phyloP scores from a whole-genome alignment of 2,329 filamentous ascomycete species.

The Aciculosporium take region DNA sequence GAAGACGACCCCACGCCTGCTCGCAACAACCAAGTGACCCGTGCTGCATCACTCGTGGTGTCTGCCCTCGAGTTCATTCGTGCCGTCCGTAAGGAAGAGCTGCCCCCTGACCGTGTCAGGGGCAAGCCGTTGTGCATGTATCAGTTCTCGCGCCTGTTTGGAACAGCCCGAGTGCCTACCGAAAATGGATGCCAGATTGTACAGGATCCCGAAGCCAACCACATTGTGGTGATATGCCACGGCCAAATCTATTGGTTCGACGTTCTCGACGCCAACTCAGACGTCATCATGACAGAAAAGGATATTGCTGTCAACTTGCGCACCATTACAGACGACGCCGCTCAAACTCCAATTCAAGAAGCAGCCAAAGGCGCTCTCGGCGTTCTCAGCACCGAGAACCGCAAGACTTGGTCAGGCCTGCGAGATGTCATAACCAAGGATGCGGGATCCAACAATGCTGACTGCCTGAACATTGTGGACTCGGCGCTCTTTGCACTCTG shows the following conservation, averaged over 20 bases:
- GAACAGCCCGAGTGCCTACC: slow-evolving; percentile 85
- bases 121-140: slow-evolving; percentile 92
- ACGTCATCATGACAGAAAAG: slow-evolving; percentile 93
- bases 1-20: slow-evolving; percentile 96
- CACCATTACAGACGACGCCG: slow-evolving; percentile 81
- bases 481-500: slow-evolving; percentile 86
- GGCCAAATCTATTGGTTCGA: slow-evolving; percentile 99
- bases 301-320: slow-evolving; percentile 84
- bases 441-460: slow-evolving; percentile 81
- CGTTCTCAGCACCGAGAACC: slow-evolving; percentile 88
- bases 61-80: slow-evolving; percentile 86
- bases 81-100: slow-evolving; percentile 81
- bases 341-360: slow-evolving; percentile 79
- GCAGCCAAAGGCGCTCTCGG: slow-evolving; percentile 90
- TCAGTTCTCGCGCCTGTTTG: slow-evolving; percentile 89
- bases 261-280: slow-evolving; percentile 83
- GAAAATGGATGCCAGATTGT: slow-evolving; percentile 92
- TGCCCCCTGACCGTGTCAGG: slow-evolving; percentile 74
- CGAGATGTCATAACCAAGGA: slow-evolving; percentile 79
- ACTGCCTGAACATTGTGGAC: slow-evolving; percentile 91
- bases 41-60: slow-evolving; percentile 79
- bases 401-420: slow-evolving; percentile 87
- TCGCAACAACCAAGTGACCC: slow-evolving; percentile 89
- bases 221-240: slow-evolving; percentile 83
- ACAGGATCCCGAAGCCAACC: slow-evolving; percentile 84